Percentiles rank a stretch among this genome's conserved stretches.
Evolutionary conservation across 2,329 filamentous ascomycete species (phyloP).

Genomic region (Xylaria digitata): DNA sequence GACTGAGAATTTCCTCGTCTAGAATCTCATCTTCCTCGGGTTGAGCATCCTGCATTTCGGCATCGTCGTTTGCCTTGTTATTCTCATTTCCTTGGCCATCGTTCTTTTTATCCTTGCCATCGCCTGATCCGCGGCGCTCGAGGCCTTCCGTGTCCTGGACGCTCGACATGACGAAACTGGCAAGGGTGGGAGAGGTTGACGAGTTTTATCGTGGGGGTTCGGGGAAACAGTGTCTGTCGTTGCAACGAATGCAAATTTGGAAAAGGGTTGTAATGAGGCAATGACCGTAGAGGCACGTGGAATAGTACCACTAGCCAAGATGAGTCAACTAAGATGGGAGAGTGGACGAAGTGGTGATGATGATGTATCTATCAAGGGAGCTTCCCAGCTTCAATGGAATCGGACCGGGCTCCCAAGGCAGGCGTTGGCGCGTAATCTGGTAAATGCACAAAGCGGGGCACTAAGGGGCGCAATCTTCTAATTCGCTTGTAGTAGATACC

Average conservation of each 20-base stretch:
- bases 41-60: slow-evolving; percentile 90
- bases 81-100: slow-evolving; percentile 64
- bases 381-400: slow-evolving; percentile 27
- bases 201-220: neutral
- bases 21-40: slow-evolving; percentile 81
- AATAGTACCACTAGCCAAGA: neutral
- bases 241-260: neutral
- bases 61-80: slow-evolving; percentile 71
- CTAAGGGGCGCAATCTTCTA: slow-evolving; percentile 6
- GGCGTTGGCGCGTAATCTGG: slow-evolving; percentile 49
- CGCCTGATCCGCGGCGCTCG: slow-evolving; percentile 47
- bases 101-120: slow-evolving; percentile 64
- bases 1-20: slow-evolving; percentile 91
- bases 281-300: slow-evolving; percentile 2
- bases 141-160: slow-evolving; percentile 44
- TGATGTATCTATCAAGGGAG: slow-evolving; percentile 33
- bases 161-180: slow-evolving; percentile 48
- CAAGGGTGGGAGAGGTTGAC: slow-evolving; percentile 20
- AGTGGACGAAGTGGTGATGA: slow-evolving; percentile 33
- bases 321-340: slow-evolving; percentile 10
- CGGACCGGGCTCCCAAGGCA: slow-evolving; percentile 43
- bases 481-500: neutral
- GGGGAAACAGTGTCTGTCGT: neutral
- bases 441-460: slow-evolving; percentile 42
- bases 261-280: neutral